Evolutionary conservation across 140 eudicot species (phyloP), one percentile per base, ranked within the genome.

Genomic region (Flaveria floridana): DNA sequence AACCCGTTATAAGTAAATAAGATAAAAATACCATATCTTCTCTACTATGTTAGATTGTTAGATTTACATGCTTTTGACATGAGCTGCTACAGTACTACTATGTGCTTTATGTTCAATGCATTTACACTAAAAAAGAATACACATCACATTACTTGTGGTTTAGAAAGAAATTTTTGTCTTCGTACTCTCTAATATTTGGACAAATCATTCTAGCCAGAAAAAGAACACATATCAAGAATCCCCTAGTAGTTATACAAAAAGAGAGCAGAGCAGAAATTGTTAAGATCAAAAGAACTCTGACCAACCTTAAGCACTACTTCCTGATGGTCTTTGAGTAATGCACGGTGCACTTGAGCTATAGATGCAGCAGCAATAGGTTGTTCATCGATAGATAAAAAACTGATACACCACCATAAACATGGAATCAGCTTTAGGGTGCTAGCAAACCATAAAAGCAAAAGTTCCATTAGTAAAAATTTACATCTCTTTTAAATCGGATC

Each of bases 351-450:
- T 85, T 93, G 98, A 81, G 97, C 97, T 76, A 93, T 90, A 51
- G 98, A 93, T 69, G 98, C 98, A 78, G 98, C 98, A 77, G 98
- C 98, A 76, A 93, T 74, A 15, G 98, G 98, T 65, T 84, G 85
- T 78, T 93, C 97, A 80, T 93, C 97, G 73, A 93, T 82, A 37
- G 89, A 86, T 34, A 90, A 21, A 76, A 93, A 93, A 44, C 97
- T 93, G 85, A 71, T 58, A 52, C 51, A 75, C 58, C 44, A 75
- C 68, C 55, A 10, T 63, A 48, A 20, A 70, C 65, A 63, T 30
- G 70, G 52, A 74, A 71, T 65, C 84, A 69, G 16, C 66, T 65
- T 63, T 18, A 15, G 41, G 56, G 9, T 41, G 42, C n/a, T 57
- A 25, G 2, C 4, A 73, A 41, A 65, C 53, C 16, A 13, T 63